These are phyloP conservation scores for Toxicodendron radicans DNA, from an alignment of 345 rosid genomes.

Conservation along the genomic window DNA sequence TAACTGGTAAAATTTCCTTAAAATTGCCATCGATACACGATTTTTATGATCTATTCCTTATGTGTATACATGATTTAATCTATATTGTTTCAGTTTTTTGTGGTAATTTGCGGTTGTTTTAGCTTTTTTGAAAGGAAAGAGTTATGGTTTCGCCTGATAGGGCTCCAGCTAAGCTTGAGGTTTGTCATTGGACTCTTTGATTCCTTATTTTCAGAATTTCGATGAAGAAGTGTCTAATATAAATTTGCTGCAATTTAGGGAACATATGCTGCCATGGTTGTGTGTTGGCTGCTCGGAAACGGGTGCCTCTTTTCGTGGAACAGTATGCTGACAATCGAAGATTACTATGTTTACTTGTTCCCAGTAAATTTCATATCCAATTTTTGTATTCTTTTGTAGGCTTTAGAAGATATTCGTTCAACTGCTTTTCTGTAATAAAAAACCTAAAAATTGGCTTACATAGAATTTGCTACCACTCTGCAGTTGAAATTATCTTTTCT, in stretches of 20 bases:
- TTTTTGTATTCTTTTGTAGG: not conserved
- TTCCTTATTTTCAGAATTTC: not conserved
- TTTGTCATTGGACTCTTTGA: slow-evolving; percentile 20
- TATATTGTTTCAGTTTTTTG: not conserved
- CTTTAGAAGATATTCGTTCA: not conserved
- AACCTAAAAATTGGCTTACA: not conserved
- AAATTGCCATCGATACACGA: not conserved
- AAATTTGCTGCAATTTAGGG: slow-evolving; percentile 44
- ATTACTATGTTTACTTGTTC: slow-evolving; percentile 59
- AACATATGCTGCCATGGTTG: slow-evolving; percentile 52
- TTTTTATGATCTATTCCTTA: not conserved
- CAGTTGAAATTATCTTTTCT: not conserved
- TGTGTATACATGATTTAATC: not conserved
- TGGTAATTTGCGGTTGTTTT: slow-evolving; percentile 8
- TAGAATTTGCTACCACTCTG: not conserved
- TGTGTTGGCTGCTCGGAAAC: slow-evolving; percentile 79
- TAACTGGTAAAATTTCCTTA: not conserved
- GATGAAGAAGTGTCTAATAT: not conserved
- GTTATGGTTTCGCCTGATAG: slow-evolving; percentile 25
- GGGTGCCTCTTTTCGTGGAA: slow-evolving; percentile 90
- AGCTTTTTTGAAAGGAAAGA: slow-evolving; percentile 12
- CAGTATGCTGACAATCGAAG: slow-evolving; percentile 76
- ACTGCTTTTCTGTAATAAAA: not conserved
- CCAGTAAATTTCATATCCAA: slow-evolving; percentile 44
- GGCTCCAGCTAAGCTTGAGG: slow-evolving; percentile 35